Base-by-base conservation (phyloP, 352 stramenopile species). In the Blastocystis sp. region DNA sequence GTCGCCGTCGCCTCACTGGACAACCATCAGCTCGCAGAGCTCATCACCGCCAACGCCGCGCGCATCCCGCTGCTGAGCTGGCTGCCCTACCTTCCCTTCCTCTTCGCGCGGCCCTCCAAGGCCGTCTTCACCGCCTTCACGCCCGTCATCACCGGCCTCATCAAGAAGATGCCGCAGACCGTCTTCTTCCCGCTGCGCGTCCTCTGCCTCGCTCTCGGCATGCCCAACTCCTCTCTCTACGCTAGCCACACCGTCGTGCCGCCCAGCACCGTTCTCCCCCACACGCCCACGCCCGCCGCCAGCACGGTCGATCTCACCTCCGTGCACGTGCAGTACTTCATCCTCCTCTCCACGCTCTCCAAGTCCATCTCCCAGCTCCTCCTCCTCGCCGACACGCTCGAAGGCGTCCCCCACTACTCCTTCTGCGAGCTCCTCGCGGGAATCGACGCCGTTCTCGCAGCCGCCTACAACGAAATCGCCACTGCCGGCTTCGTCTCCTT, bases 181-280 rank as follows among this genome's bases (percentile, higher is more conserved):
- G 21, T 81, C 52, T 81, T 81, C 59, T 81, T 66, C 42, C 71
- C 71, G 42, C 57, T 81, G 14, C 52, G 63, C 59, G 40, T 48
- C 11, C 71, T 81, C 11, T 63, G 40, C 45, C 71, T 64, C 10
- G 68, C 59, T 28, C 71, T 68, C 21, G 71, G 71, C 4, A 81
- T 81, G 71, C 3, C 45, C 9, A 28, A 34, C n/a, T 2, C 62
- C 24, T 54, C 34, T 21, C 3, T 65, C 14, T 81, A 68, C 45
- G n/a, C 43, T 28, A 42, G 6, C 48, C 6, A 57, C 6, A 0
- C 48, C 48, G 42, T 14, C 2, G 38, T 10, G 7, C 66, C 24
- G 60, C 42, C 19, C 66, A 28, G 0, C 28, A 60, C 24, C 21
- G 3, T n/a, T 34, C 38, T 6, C 9, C 40, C n/a, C 14, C 28